Conservation (phyloP, 306 rosid species). For the Senna siamea region DNA sequence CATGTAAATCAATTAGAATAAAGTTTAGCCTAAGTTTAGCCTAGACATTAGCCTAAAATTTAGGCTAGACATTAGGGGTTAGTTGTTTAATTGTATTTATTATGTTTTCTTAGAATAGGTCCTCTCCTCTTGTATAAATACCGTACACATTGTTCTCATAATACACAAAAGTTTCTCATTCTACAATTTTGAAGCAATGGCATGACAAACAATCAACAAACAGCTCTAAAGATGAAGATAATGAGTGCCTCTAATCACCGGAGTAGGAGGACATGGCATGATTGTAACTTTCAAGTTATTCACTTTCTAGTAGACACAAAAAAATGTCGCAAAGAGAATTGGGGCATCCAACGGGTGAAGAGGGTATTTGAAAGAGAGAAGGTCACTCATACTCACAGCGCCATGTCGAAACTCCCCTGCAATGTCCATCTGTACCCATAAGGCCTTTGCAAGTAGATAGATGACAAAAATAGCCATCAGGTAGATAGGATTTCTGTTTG, state of each 20-base stretch:
- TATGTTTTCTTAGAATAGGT: too few relatives aligned
- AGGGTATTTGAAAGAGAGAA: neutral
- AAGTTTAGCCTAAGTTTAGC: too few relatives aligned
- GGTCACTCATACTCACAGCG: constrained; percentile 57
- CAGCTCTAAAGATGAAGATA: neutral
- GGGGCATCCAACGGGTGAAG: neutral
- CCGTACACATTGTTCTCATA: too few relatives aligned
- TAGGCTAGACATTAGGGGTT: too few relatives aligned
- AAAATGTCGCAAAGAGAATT: neutral
- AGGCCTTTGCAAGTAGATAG: constrained; percentile 66
- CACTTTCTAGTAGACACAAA: constrained; percentile 13
- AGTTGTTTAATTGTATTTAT: too few relatives aligned
- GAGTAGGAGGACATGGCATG: neutral
- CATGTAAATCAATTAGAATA: too few relatives aligned
- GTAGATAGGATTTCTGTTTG: constrained; percentile 84
- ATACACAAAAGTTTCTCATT: too few relatives aligned
- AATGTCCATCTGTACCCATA: constrained; percentile 86
- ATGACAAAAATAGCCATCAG: constrained; percentile 63
- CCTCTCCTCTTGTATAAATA: too few relatives aligned
- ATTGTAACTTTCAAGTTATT: neutral
- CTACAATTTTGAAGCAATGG: neutral
- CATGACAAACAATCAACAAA: neutral
- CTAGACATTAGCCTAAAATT: too few relatives aligned
- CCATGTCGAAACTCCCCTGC: constrained; percentile 69
- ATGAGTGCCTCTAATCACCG: neutral